phyloP scores from a whole-genome alignment of 2,329 filamentous ascomycete species.

The Allantophomopsis cytisporea region DNA sequence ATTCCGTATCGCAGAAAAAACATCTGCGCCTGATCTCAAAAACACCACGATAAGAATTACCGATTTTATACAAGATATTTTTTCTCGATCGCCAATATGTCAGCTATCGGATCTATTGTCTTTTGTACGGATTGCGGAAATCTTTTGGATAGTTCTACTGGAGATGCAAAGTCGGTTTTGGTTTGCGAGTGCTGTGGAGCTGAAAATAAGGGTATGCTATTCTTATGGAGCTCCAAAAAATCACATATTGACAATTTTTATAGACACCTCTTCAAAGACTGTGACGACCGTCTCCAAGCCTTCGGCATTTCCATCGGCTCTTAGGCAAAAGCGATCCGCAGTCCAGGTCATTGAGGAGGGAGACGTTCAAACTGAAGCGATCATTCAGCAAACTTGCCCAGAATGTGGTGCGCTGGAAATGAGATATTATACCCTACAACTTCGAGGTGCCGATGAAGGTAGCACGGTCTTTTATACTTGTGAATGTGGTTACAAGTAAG shows the following conservation, averaged over 20 bases:
- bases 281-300: conserved; percentile 78
- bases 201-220: conserved; percentile 59
- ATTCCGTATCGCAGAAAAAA: too few relatives aligned
- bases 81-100: conserved; percentile 39
- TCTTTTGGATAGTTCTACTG: conserved; percentile 68
- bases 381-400: conserved; percentile 56
- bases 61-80: too few relatives aligned
- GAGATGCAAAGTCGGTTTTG: conserved; percentile 61
- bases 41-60: too few relatives aligned
- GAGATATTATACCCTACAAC: conserved; percentile 71
- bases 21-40: too few relatives aligned
- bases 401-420: conserved; percentile 75
- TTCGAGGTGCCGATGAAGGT: conserved; percentile 89
- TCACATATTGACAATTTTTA: conserved; percentile 15
- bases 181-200: conserved; percentile 78
- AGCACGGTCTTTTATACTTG: conserved; percentile 85
- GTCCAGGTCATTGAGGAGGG: conserved; percentile 70
- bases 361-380: conserved; percentile 62
- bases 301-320: conserved; percentile 77
- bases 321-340: conserved; percentile 76
- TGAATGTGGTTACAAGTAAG: conserved; percentile 74
- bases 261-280: conserved; percentile 59
- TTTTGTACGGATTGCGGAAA: conserved; percentile 93
- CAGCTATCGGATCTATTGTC: conserved; percentile 77
- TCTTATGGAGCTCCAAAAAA: neutral